Evolutionary conservation across 352 stramenopile species (phyloP), one percentile per base, ranked within the genome.

Genomic region (Globisporangium viniferum): DNA sequence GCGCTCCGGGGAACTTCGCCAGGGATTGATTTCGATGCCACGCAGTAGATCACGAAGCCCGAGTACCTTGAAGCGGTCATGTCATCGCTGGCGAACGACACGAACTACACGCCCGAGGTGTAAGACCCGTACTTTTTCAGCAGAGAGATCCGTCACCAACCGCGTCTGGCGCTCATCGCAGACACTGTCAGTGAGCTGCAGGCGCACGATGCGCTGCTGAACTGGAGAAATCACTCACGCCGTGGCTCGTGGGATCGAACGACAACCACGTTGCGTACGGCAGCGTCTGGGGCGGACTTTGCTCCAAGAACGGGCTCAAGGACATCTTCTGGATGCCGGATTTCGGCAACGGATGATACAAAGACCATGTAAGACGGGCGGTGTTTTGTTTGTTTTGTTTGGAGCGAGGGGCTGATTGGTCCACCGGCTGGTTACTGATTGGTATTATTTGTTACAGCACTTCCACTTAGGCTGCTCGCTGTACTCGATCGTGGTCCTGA

Each of bases 391-490:
- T 24, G 24, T 24, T 24, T 24, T 24, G 24, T 24, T 24, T 24
- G 24, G 24, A 24, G 24, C 24, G 24, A 24, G 24, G 24, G 24
- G 24, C 24, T 24, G 24, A 24, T 24, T 24, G 24, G 24, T 24
- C 24, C 24, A 24, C 24, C 0, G 24, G 24, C 24, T 24, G 14
- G 6, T 6, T 24, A 15, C 29, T 56, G 61, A 20, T 14, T 49
- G 41, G 2, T 48, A n/a, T 33, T 44, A 2, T 36, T 5, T 59
- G 10, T 72, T 41, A 62, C 70, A 99, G 82, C 97, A 99, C 79
- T 99, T 98, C 72, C 96, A 99, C 74, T 99, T 98, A 67, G 97
- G 95, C 60, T 98, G 98, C 70, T 85, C 97, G 46, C 71, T 96
- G 59, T 96, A 95, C 71, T 80, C 91, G 27, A 76, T 92, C 35